Base-by-base conservation (phyloP, 1,139 yeast genomes). In the Pneumocystis oryctolagi region DNA sequence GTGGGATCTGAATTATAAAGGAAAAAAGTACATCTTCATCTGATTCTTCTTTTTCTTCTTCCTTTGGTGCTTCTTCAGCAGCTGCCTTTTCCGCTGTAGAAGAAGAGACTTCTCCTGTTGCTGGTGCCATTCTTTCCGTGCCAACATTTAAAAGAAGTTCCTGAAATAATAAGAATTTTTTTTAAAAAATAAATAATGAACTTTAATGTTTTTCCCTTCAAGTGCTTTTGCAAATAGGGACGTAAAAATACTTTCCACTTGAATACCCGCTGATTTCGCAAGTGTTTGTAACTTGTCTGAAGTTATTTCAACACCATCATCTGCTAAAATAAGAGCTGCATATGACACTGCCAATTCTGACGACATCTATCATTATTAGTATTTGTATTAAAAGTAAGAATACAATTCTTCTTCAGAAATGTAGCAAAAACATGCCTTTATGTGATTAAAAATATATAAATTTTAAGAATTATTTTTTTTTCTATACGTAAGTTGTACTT, bases 151-250 rank as follows among this genome's bases (percentile, higher is more conserved):
- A 28, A 47, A 47, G 55, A 47, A 47, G 55, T 47, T 47, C 55
- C 55, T 47, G 30, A 3, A 5, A n/a, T 25, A 25, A 47, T 20
- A 25, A 42, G 30, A 42, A 8, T 42, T 42, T 42, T 47, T 47
- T 47, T 47, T 14, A 79, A 88, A 82, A 76, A 88, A 85, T 79
- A 84, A 82, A 77, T 88, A 82, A 77, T 89, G 82, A 75, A 87
- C 90, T 84, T 90, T 90, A 78, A 92, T 81, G 84, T 90, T 84
- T 83, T 88, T 87, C 78, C 97, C 97, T 79, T 86, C 95, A 75
- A 92, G 84, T 77, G 97, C 97, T 83, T 88, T 87, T 75, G 97
- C 94, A 82, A 81, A 92, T 87, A 84, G 75, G 88, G 89, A 76
- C 96, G 88, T 97, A 97, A 80, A 68, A 75, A 80, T 82, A 73